Evolutionary conservation across 371 early-diverging fungal genomes (phyloP).

Genomic region (Nematocida sp.): DNA sequence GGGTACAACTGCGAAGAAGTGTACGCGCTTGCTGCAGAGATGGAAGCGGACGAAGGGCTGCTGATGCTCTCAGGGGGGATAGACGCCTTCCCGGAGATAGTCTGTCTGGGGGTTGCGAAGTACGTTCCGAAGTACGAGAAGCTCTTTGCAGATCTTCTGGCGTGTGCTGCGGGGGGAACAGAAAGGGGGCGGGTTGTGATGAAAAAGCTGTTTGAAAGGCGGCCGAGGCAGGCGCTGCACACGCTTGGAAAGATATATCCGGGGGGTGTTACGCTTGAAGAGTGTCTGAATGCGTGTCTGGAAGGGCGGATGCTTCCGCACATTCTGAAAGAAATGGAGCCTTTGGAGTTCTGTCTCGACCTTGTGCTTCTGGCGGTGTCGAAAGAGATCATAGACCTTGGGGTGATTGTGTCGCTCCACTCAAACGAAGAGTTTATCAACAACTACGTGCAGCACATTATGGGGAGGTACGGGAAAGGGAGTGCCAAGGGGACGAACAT

Average conservation of each 20-base stretch:
- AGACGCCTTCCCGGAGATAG: slow-evolving; percentile 7
- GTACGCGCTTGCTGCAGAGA: neutral
- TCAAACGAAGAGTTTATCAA: slow-evolving; percentile 49
- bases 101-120: slow-evolving; percentile 9
- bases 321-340: slow-evolving; percentile 34
- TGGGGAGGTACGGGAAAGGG: slow-evolving; percentile 42
- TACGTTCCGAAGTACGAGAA: slow-evolving; percentile 28
- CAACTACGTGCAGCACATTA: slow-evolving; percentile 30
- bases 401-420: slow-evolving; percentile 27
- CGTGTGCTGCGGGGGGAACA: neutral
- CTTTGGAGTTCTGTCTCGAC: slow-evolving; percentile 45
- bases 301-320: slow-evolving; percentile 39
- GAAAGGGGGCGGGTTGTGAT: slow-evolving; percentile 16
- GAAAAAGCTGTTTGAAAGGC: slow-evolving; percentile 34
- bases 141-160: slow-evolving; percentile 13
- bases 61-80: slow-evolving; percentile 1
- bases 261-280: slow-evolving; percentile 18
- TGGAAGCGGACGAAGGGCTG: slow-evolving; percentile 24
- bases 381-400: slow-evolving; percentile 30
- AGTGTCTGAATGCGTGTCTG: slow-evolving; percentile 32
- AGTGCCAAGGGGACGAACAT: slow-evolving; percentile 38
- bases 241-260: slow-evolving; percentile 19
- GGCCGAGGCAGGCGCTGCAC: slow-evolving; percentile 16
- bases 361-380: slow-evolving; percentile 33
- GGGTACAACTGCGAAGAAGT: slow-evolving; percentile 46